Evolutionary conservation across 2,329 filamentous ascomycete species (phyloP).

Genomic region (Cladosporium cucumerinum): DNA sequence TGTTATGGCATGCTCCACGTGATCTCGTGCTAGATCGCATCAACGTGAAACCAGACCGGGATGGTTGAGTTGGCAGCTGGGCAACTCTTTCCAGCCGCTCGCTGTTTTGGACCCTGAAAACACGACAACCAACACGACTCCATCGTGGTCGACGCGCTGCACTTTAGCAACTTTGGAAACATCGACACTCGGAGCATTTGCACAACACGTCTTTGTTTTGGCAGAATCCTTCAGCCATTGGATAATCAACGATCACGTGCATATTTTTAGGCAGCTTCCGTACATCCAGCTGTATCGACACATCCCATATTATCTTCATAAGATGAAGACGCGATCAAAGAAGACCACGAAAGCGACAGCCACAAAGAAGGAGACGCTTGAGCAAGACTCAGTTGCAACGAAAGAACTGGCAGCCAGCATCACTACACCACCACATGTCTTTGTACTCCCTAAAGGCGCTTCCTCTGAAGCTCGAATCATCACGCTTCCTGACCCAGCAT

Average conservation of each 20-base stretch:
- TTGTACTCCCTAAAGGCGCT: conserved; percentile 55
- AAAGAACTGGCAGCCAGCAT: conserved; percentile 35
- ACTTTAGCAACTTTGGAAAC: conserved; percentile 1
- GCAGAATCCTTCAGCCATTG: neutral
- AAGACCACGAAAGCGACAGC: conserved; percentile 21
- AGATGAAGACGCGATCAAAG: conserved; percentile 33
- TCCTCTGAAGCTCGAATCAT: conserved; percentile 54
- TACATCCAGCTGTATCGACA: neutral
- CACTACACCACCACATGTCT: conserved; percentile 49
- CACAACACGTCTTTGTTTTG: neutral
- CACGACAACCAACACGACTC: neutral
- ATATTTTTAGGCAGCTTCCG: neutral
- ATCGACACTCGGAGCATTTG: neutral
- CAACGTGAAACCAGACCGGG: conserved; percentile 5
- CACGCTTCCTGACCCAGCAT: conserved; percentile 54
- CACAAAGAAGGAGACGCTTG: conserved; percentile 19
- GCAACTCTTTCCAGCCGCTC: neutral
- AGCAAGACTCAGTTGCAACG: neutral
- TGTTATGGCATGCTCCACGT: conserved; percentile 14
- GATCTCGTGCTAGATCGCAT: neutral
- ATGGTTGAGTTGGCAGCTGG: neutral
- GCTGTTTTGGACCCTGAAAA: conserved; percentile 8
- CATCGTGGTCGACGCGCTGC: neutral
- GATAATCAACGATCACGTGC: neutral
- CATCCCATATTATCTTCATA: neutral